Evolutionary conservation across 345 rosid genomes (phyloP).

Genomic region (Lepidium sativum): DNA sequence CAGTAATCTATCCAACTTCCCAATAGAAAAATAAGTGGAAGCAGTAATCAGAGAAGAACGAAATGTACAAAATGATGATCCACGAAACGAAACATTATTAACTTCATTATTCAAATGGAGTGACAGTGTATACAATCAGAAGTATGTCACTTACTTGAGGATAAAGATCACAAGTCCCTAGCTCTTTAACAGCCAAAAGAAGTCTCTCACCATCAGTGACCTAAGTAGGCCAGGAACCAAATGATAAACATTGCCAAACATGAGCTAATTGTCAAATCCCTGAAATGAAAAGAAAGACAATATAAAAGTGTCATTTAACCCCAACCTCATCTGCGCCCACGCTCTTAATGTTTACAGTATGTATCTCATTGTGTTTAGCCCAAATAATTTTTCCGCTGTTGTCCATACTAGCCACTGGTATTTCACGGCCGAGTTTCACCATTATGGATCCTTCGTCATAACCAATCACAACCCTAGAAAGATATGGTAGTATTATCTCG

Average conservation of each 20-base stretch:
- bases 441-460: conserved; percentile 80
- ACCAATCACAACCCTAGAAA: conserved; percentile 68
- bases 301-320: neutral
- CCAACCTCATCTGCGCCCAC: conserved; percentile 87
- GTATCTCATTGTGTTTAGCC: conserved; percentile 99
- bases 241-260: neutral
- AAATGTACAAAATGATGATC: neutral
- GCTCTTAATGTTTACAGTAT: conserved; percentile 92
- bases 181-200: conserved; percentile 91
- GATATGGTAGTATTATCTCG: neutral
- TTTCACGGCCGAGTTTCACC: conserved; percentile 92
- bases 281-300: neutral
- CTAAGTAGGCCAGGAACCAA: conserved; percentile 32
- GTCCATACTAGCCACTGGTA: conserved; percentile 98
- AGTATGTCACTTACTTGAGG: conserved; percentile 66
- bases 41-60: neutral
- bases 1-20: conserved; percentile 3
- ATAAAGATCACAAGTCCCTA: conserved; percentile 96
- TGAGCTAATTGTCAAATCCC: neutral
- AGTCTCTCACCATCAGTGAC: conserved; percentile 94
- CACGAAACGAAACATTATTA: conserved; percentile 9
- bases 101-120: neutral
- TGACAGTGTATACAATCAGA: neutral
- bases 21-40: neutral
- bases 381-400: conserved; percentile 95